Base-by-base conservation (phyloP, 352 stramenopile genomes). In the Pythium aristosporum region DNA sequence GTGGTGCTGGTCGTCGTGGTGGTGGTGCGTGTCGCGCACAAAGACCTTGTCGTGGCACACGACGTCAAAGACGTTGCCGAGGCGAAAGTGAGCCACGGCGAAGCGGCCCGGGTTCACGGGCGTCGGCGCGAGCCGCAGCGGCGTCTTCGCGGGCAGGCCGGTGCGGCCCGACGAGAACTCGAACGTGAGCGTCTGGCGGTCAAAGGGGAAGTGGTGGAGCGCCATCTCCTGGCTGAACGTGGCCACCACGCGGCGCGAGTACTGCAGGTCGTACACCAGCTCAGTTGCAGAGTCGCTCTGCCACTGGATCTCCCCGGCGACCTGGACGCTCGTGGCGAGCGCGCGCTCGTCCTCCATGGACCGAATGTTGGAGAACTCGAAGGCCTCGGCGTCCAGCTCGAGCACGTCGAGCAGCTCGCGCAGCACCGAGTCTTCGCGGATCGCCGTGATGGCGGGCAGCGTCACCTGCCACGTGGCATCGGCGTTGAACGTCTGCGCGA, bases 181-280 rank as follows among this genome's bases (percentile, higher is more conserved):
- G 43, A 86, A 83, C 12, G 65, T 80, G 30, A 88, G 51, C 49
- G 82, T 84, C 58, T 88, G 79, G 30, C 81, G 75, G 48, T 88
- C 79, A 34, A 85, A 82, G 8, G 79, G 79, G 54, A 88, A 88
- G 50, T 65, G 75, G 41, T 79, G 74, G 16, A 86, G 57, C 1
- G 71, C 70, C 77, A 88, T 86, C 46, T 88, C 76, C 36, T 85
- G 76, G 6, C 55, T 83, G 57, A 88, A 88, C 9, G 72, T 66
- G 2, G 75, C 79, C 52, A 74, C 63, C 2, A 83, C 55, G 1
- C 76, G 75, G 0, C 74, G 73, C 12, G 58, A 75, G 58, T 72
- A 82, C 54, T 78, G 68, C 0, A 81, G 51, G 28, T 84, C 67
- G 30, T 52, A 66, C 9, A 66, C 64, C 9, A 16, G 21, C 50